Evolutionary conservation across 1,139 yeast species (phyloP), one percentile per base, ranked within the genome.

Genomic region (Yamadazyma diddensiae): DNA sequence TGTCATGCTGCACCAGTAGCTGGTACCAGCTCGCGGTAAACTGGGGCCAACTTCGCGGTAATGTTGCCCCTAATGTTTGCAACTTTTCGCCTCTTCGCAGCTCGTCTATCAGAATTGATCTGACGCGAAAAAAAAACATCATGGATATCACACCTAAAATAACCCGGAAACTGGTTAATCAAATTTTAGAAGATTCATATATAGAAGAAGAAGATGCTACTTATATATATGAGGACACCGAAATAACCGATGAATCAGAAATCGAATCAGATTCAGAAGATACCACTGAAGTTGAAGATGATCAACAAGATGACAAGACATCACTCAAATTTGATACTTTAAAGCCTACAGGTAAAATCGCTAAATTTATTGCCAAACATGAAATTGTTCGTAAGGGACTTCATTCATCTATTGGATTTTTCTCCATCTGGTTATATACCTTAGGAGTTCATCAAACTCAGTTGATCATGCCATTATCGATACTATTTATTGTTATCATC

Each of bases 351-450:
- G 31, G 38, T 6, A 48, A 52, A 41, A 66, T 78, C 49, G 70
- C 75, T 15, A 66, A 66, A 31, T 77, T 79, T 45, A 57, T 81
- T 25, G 72, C 79, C 24, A 84, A 83, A 50, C 92, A 92, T 53
- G 98, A 92, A 56, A 68, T 92, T 15, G 94, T 95, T 3, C 73
- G 98, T 48, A 92, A 92, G 55, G 63, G 73, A 4, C 76, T 92
- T 39, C 98, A 92, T 55, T 82, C 92, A 5, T 82, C 94, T 1
- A 86, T 88, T 34, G 98, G 97, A 1, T 70, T 86, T 38, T 51
- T 88, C 29, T 81, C 97, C 1, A 59, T 92, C 24, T 81, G 74
- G 53, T 62, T 86, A 26, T 90, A 88, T 54, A 73, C 84, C 0
- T 53, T 61, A 24, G 92, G 94, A 5, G 64, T 71, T 5, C 71